Evolutionary conservation across 208 protist genomes (phyloP).

Genomic region (Wallacemonas rigidus): DNA sequence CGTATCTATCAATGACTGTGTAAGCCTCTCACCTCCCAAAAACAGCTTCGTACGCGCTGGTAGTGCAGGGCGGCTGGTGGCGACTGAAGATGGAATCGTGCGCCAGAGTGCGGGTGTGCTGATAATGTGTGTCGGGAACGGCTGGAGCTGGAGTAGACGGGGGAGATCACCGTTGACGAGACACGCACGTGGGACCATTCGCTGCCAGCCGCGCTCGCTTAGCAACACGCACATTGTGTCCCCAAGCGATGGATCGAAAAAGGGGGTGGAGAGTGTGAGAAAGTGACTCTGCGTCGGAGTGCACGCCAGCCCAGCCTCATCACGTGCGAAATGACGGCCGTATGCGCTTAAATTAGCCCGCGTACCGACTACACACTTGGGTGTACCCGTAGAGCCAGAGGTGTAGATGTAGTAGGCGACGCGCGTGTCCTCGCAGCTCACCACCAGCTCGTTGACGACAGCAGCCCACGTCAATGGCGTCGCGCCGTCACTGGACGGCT

Average conservation of each 20-base stretch:
- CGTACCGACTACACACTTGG: constrained; percentile 52
- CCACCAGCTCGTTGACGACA: neutral
- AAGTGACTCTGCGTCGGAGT: constrained; percentile 1
- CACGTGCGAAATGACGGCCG: constrained; percentile 31
- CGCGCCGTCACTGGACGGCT: neutral
- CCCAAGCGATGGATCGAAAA: constrained; percentile 70
- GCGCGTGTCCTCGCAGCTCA: neutral
- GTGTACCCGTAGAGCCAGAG: constrained; percentile 60
- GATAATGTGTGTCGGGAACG: constrained; percentile 47
- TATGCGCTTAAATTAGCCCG: constrained; percentile 52
- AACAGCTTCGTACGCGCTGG: constrained; percentile 37
- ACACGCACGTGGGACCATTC: constrained; percentile 23
- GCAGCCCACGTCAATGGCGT: neutral
- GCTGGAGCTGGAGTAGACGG: constrained; percentile 15
- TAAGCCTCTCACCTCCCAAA: constrained; percentile 53
- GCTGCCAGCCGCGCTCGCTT: constrained; percentile 27
- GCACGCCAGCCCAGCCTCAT: constrained; percentile 28
- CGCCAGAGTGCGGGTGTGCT: constrained; percentile 54
- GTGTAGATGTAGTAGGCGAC: constrained; percentile 68
- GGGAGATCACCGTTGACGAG: constrained; percentile 31
- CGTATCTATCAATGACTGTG: constrained; percentile 29
- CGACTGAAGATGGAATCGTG: constrained; percentile 3
- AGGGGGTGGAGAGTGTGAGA: constrained; percentile 55
- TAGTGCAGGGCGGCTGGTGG: neutral
- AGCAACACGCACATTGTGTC: constrained; percentile 41